Evolutionary conservation across 2,329 filamentous ascomycete species (phyloP).

Genomic region (Calonectria fujianensis): DNA sequence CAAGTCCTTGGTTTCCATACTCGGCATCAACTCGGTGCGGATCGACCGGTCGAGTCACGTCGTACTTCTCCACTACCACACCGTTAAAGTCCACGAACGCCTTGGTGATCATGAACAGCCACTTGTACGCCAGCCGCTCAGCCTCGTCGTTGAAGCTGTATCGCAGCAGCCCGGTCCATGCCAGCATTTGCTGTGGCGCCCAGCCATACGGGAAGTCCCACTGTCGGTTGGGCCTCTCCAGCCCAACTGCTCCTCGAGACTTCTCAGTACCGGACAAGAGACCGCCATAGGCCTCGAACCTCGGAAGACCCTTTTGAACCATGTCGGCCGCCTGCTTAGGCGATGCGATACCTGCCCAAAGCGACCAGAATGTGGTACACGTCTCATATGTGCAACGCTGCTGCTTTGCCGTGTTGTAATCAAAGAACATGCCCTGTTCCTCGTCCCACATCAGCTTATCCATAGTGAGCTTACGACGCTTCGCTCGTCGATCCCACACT

Average conservation of each 20-base stretch:
- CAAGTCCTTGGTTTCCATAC: slow-evolving; percentile 96
- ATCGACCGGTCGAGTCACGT: slow-evolving; percentile 92
- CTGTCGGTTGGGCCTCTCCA: slow-evolving; percentile 93
- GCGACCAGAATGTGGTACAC: slow-evolving; percentile 96
- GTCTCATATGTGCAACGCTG: slow-evolving; percentile 90
- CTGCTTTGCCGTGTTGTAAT: slow-evolving; percentile 92
- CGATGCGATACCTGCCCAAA: slow-evolving; percentile 94
- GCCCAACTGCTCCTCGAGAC: slow-evolving; percentile 85
- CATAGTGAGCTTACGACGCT: slow-evolving; percentile 87
- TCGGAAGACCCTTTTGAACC: slow-evolving; percentile 87
- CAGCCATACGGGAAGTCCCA: slow-evolving; percentile 99
- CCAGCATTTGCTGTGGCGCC: slow-evolving; percentile 98
- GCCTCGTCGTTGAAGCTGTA: slow-evolving; percentile 95
- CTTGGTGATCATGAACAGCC: slow-evolving; percentile 98
- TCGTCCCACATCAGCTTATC: slow-evolving; percentile 97
- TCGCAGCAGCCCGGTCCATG: slow-evolving; percentile 93
- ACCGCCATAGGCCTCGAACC: slow-evolving; percentile 91
- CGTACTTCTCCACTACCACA: slow-evolving; percentile 98
- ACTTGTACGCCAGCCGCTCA: slow-evolving; percentile 93
- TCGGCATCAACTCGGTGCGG: slow-evolving; percentile 97
- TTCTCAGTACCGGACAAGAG: slow-evolving; percentile 92
- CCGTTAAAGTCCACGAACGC: slow-evolving; percentile 99
- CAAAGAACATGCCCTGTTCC: slow-evolving; percentile 95
- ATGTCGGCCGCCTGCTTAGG: slow-evolving; percentile 90
- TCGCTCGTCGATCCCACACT: slow-evolving; percentile 91